Conservation (phyloP, 129 eudicot genomes). For the Gnaphalium uliginosum region DNA sequence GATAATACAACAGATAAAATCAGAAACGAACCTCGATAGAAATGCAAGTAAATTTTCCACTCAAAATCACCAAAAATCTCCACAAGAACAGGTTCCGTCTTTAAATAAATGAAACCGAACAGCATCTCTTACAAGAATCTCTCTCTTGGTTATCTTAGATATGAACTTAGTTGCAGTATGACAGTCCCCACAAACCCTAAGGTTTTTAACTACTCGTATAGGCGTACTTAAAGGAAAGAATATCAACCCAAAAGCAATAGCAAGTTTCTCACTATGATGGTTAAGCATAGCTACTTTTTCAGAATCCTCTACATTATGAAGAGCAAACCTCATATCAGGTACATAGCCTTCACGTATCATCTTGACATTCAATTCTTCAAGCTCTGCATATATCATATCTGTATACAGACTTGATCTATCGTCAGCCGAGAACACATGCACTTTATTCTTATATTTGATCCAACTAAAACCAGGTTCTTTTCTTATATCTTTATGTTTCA, state of each 20-base stretch:
- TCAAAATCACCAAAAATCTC: constrained; percentile 80
- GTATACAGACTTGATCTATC: constrained; percentile 71
- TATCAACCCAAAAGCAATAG: constrained; percentile 87
- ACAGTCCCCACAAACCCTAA: constrained; percentile 92
- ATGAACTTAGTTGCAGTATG: constrained; percentile 80
- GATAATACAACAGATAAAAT: too few species aligned
- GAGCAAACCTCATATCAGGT: constrained; percentile 74
- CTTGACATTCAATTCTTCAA: constrained; percentile 56
- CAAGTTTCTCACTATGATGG: constrained; percentile 92
- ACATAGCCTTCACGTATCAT: constrained; percentile 76
- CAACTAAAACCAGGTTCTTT: constrained; percentile 94
- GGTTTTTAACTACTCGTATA: constrained; percentile 78
- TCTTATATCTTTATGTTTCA: constrained; percentile 72
- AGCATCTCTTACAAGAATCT: constrained; percentile 86
- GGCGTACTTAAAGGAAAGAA: constrained; percentile 61
- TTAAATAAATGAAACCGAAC: constrained; percentile 85
- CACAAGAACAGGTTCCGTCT: constrained; percentile 92
- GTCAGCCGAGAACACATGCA: constrained; percentile 88
- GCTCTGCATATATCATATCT: constrained; percentile 60
- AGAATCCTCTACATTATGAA: constrained; percentile 71
- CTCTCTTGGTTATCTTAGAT: constrained; percentile 77
- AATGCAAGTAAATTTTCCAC: background rate
- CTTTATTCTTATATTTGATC: constrained; percentile 83
- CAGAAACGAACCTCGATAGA: too few species aligned
- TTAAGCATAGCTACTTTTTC: constrained; percentile 79